A percentile compares a stretch with the other conserved stretches of the same genome.
phyloP scores from a whole-genome alignment of 1,284 basidiomycete species.

The Chalciporus sp. region DNA sequence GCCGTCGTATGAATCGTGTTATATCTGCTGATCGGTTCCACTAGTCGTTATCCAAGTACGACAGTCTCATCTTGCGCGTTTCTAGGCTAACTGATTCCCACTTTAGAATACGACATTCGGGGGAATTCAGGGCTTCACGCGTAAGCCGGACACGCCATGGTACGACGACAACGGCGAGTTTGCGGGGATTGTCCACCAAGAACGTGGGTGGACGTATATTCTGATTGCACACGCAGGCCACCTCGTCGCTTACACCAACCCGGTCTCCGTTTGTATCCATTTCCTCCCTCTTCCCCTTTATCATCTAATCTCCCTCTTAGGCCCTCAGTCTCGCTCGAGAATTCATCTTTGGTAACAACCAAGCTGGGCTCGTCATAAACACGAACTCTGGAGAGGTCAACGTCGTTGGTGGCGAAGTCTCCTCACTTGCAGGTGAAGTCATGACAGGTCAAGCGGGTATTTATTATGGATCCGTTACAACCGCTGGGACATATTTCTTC shows the following conservation, averaged over 20 bases:
- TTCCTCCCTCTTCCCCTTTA: not conserved
- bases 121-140: too few relatives aligned
- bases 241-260: constrained; percentile 51
- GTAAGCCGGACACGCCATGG: constrained; percentile 67
- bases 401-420: constrained; percentile 56
- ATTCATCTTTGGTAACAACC: constrained; percentile 58
- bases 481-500: too few relatives aligned
- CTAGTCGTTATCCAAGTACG: constrained; percentile 64
- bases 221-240: constrained; percentile 63
- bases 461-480: constrained; percentile 49
- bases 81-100: not conserved
- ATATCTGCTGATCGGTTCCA: constrained; percentile 9
- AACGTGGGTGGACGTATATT: constrained; percentile 67
- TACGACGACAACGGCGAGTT: constrained; percentile 55
- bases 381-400: constrained; percentile 23
- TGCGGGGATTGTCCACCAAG: constrained; percentile 72
- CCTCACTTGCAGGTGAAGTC: constrained; percentile 44
- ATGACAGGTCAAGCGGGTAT: constrained; percentile 54
- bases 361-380: constrained; percentile 49
- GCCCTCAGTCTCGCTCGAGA: constrained; percentile 56
- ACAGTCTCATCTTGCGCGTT: not conserved
- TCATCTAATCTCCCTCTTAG: constrained; percentile 31
- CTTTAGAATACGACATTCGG: constrained; percentile 70
- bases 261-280: constrained; percentile 47
- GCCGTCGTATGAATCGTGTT: not conserved